Evolutionary conservation across 768 basidiomycete species (phyloP).

Genomic region (Tricholoma sp.): DNA sequence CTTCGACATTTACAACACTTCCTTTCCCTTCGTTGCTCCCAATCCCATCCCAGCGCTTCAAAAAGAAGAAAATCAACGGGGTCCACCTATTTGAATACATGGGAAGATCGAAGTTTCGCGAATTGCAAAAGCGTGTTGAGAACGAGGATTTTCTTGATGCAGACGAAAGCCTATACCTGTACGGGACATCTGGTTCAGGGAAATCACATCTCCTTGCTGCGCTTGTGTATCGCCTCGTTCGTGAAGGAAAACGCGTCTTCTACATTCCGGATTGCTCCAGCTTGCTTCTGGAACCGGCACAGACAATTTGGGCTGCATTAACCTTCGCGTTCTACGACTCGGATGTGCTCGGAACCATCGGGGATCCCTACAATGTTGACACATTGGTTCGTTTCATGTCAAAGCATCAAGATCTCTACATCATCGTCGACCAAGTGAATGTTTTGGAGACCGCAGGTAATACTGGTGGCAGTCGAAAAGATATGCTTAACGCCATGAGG

Average conservation of each 20-base stretch:
- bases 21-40: constrained; percentile 12
- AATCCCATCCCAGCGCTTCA: constrained; percentile 8
- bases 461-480: neutral
- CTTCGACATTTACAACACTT: constrained; percentile 9
- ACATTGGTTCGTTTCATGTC: constrained; percentile 4
- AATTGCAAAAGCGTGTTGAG: constrained; percentile 5
- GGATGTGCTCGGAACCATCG: constrained; percentile 3
- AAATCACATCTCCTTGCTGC: constrained; percentile 16
- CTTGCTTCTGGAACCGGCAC: constrained; percentile 2
- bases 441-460: constrained; percentile 3
- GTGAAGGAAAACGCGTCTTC: constrained; percentile 9
- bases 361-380: constrained; percentile 4
- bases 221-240: constrained; percentile 11
- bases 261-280: constrained; percentile 11
- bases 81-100: constrained; percentile 10
- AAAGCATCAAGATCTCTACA: constrained; percentile 7
- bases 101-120: constrained; percentile 9
- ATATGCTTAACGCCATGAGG: constrained; percentile 3
- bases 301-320: constrained; percentile 6
- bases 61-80: constrained; percentile 3
- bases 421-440: constrained; percentile 13
- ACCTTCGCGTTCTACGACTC: constrained; percentile 9
- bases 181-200: constrained; percentile 11
- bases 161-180: constrained; percentile 7
- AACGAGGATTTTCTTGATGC: constrained; percentile 2